A percentile compares a stretch with the other conserved stretches of the same genome.
Conservation (phyloP, 2,329 filamentous ascomycete genomes). For the Trichoderma gracile region DNA sequence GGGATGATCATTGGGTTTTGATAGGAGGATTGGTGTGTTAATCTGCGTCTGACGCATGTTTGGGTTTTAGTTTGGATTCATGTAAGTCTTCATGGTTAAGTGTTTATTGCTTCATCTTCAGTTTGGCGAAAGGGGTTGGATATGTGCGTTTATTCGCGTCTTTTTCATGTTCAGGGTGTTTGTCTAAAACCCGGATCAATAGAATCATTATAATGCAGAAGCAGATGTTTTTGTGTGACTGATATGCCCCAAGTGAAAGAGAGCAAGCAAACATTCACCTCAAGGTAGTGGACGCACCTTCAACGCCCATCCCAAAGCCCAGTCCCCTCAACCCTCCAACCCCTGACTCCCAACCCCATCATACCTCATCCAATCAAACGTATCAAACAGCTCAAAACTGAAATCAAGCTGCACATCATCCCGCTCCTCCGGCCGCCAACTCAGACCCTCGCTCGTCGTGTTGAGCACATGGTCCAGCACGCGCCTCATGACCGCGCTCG, state of each 20-base stretch:
- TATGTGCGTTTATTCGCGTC: neutral
- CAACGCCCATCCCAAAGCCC: neutral
- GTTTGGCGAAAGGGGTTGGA: neutral
- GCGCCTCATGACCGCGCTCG: conserved; percentile 50
- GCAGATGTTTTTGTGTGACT: too few species aligned
- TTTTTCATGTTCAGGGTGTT: neutral
- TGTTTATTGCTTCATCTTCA: too few species aligned
- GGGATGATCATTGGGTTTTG: neutral
- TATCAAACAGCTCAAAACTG: conserved; percentile 46
- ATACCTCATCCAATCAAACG: conserved; percentile 43
- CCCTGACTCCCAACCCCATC: conserved; percentile 19
- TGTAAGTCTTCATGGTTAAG: neutral
- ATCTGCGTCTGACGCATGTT: neutral
- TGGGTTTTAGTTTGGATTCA: neutral
- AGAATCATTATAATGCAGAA: neutral
- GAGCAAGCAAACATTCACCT: neutral
- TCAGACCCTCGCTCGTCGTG: conserved; percentile 31
- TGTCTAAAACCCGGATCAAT: neutral
- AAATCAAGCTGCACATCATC: conserved; percentile 36
- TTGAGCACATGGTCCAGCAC: conserved; percentile 54
- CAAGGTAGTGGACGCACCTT: neutral
- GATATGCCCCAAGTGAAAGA: too few species aligned
- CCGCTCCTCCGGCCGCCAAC: conserved; percentile 26
- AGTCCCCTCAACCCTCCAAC: neutral
- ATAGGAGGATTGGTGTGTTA: neutral